Base-by-base conservation (phyloP, 2,329 filamentous ascomycete species). In the Eurotiales sp. region DNA sequence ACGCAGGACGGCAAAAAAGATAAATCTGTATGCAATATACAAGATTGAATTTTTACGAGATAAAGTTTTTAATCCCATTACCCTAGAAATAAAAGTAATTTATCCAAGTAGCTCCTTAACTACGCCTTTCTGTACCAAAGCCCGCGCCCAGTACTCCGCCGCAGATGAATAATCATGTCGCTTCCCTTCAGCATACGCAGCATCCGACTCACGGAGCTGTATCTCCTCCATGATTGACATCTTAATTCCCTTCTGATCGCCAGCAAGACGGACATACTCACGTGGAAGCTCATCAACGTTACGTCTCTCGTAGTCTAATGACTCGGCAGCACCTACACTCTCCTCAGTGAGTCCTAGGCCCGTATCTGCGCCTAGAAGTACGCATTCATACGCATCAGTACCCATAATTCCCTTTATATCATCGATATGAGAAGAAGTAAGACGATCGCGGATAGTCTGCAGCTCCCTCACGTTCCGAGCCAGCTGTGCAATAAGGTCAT, bases 91-190 rank as follows among this genome's bases (percentile, higher is more conserved):
- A n/a, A n/a, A n/a, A n/a, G n/a, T 23, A 47, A 27, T 22, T 32
- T 15, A 37, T 11, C 15, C 11, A 53, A 58, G 46, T 17, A 72
- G 50, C 15, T 62, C 58, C 52, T 66, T 60, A 51, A 93, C 66
- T 2, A 81, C 70, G 1, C 81, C 83, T 59, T 85, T 84, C 53
- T 84, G 81, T 1, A 86, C 86, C 52, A 95, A 75, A 55, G 80
- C 81, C 56, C 79, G 78, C 40, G 91, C 68, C 84, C 88, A 92
- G 32, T 70, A 74, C 59, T 87, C 82, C 19, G 92, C 76, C 0
- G 83, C 81, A 1, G 83, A 81, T 0, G 81, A 84, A 61, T 87
- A 88, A 61, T 95, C 87, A 61, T 82, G 72, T 40, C 71, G 63
- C 46, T 71, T 65, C 30, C 70, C 66, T 17, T 65, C 64, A 12